Conservation (phyloP, 2,329 filamentous ascomycete species). For the Ophiocordyceps australis region DNA sequence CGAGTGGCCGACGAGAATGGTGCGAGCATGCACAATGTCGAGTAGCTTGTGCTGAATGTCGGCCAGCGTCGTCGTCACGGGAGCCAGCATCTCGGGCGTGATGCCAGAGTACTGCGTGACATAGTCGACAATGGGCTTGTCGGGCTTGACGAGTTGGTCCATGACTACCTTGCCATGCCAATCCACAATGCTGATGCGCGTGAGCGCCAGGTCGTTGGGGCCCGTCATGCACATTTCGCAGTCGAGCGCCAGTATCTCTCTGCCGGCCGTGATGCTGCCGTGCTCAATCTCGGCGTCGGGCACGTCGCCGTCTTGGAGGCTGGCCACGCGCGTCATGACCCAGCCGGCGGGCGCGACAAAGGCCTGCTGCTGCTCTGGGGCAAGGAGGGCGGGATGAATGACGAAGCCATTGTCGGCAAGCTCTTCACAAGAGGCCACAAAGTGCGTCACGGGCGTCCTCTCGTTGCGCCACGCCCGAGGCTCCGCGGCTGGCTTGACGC, state of each 20-base stretch:
- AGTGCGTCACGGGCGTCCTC: constrained; percentile 67
- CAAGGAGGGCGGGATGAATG: constrained; percentile 61
- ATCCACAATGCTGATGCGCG: constrained; percentile 68
- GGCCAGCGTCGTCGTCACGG: constrained; percentile 63
- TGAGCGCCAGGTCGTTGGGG: constrained; percentile 63
- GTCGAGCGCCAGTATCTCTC: constrained; percentile 66
- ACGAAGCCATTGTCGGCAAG: constrained; percentile 70
- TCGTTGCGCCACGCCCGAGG: constrained; percentile 53
- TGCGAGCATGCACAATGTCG: constrained; percentile 49
- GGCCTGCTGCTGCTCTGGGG: constrained; percentile 34
- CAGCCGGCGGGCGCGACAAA: constrained; percentile 50
- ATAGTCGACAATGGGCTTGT: constrained; percentile 79
- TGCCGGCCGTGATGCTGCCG: constrained; percentile 70
- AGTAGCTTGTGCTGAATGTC: constrained; percentile 73
- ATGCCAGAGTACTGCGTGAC: constrained; percentile 87
- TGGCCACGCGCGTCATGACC: constrained; percentile 59
- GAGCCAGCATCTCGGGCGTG: constrained; percentile 64
- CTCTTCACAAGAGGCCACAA: constrained; percentile 54
- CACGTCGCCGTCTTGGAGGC: constrained; percentile 46
- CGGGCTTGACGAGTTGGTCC: constrained; percentile 84
- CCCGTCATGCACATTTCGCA: constrained; percentile 96
- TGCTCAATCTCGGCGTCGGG: constrained; percentile 55
- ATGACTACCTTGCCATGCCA: constrained; percentile 74
- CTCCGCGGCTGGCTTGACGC: constrained; percentile 42
- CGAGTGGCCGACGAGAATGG: constrained; percentile 66